These are phyloP conservation scores for Ceratorhiza oryzae-sativae DNA, from an alignment of 1,284 basidiomycete genomes.

Conservation along the genomic window DNA sequence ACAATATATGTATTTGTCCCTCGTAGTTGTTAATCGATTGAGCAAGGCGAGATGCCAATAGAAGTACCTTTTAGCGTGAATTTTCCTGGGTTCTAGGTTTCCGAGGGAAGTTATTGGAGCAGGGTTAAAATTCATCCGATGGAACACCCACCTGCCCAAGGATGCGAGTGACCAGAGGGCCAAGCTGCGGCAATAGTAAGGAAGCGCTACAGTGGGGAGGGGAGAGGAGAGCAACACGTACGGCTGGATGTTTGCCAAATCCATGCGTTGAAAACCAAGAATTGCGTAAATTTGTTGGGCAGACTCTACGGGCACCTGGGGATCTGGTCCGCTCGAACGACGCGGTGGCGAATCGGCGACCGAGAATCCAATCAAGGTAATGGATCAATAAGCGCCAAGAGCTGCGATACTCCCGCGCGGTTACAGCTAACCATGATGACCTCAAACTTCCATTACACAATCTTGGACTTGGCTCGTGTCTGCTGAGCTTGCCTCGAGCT, in stretches of 20 bases:
- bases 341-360: background rate
- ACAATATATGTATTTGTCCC: slow-evolving; percentile 95
- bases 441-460: background rate
- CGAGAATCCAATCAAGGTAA: background rate
- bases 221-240: background rate
- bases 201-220: no score
- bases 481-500: background rate
- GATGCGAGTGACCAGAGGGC: slow-evolving; percentile 66
- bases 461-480: background rate
- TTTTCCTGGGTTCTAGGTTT: slow-evolving; percentile 80
- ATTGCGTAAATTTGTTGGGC: background rate
- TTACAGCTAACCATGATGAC: slow-evolving; percentile 22
- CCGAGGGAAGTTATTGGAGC: background rate
- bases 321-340: no score
- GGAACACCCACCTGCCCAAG: slow-evolving; percentile 68
- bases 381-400: slow-evolving; percentile 36
- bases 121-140: slow-evolving; percentile 1
- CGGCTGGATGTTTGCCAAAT: slow-evolving; percentile 20
- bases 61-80: slow-evolving; percentile 84
- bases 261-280: background rate
- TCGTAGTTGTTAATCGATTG: slow-evolving; percentile 45
- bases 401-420: background rate
- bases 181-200: slow-evolving; percentile 69
- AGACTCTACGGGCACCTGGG: slow-evolving; percentile 1
- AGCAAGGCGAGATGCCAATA: no score